These are phyloP conservation scores for Ustilago xerochloae DNA, from an alignment of 1,284 basidiomycete species.

Conservation along the genomic window DNA sequence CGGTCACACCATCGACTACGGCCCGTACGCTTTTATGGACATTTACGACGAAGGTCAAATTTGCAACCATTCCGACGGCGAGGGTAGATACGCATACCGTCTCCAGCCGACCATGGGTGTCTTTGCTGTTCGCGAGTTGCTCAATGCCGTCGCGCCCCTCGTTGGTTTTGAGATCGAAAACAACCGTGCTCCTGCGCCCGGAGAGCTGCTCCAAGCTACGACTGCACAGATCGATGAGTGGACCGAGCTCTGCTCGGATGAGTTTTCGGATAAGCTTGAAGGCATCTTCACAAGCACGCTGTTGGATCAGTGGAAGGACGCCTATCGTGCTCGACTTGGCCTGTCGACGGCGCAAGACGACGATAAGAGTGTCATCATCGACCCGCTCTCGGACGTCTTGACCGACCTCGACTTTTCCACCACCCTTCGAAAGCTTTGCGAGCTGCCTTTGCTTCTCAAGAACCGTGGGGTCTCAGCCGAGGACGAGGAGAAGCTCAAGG, in stretches of 20 bases:
- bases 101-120: slow-evolving; percentile 71
- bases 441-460: slow-evolving; percentile 40
- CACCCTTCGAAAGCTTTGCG: slow-evolving; percentile 51
- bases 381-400: slow-evolving; percentile 35
- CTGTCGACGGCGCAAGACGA: slow-evolving; percentile 21
- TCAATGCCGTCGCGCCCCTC: slow-evolving; percentile 40
- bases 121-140: slow-evolving; percentile 43
- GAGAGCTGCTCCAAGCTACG: slow-evolving; percentile 43
- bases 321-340: slow-evolving; percentile 52
- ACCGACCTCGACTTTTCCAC: slow-evolving; percentile 51
- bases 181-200: slow-evolving; percentile 65
- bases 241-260: slow-evolving; percentile 43
- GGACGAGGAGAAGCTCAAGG: slow-evolving; percentile 33
- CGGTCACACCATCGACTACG: slow-evolving; percentile 85
- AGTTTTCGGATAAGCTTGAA: slow-evolving; percentile 45
- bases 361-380: slow-evolving; percentile 40
- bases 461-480: slow-evolving; percentile 1
- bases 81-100: slow-evolving; percentile 85
- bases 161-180: slow-evolving; percentile 55
- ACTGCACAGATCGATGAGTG: slow-evolving; percentile 46
- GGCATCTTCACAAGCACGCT: slow-evolving; percentile 44
- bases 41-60: slow-evolving; percentile 79
- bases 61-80: slow-evolving; percentile 90
- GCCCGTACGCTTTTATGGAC: slow-evolving; percentile 90
- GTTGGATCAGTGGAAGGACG: slow-evolving; percentile 54